phyloP scores from a whole-genome alignment of 495 filamentous ascomycete genomes.

The Cryomyces minteri region DNA sequence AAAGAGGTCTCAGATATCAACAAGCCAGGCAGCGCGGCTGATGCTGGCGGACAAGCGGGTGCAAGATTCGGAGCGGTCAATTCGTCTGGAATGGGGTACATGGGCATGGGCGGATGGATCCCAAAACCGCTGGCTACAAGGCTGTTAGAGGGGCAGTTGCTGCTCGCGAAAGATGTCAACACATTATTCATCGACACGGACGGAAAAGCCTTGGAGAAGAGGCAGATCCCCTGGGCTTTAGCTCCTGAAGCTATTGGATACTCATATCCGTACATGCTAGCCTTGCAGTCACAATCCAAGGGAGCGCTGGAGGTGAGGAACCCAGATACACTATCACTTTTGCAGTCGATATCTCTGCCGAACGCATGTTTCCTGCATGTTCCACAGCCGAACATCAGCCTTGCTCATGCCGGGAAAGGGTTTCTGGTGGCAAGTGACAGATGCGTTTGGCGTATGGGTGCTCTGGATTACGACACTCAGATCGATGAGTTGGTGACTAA shows the following conservation, averaged over 20 bases:
- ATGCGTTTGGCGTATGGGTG: conserved; percentile 86
- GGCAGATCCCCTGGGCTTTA: conserved; percentile 77
- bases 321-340: conserved; percentile 68
- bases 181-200: conserved; percentile 75
- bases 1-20: conserved; percentile 54
- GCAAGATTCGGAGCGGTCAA: conserved; percentile 48
- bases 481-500: conserved; percentile 66
- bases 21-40: conserved; percentile 57
- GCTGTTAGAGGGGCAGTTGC: conserved; percentile 61
- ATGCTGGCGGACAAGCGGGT: conserved; percentile 40
- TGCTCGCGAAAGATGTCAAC: conserved; percentile 91
- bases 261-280: conserved; percentile 86
- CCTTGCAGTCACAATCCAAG: conserved; percentile 66
- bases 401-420: conserved; percentile 86
- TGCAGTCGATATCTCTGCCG: conserved; percentile 70
- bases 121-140: conserved; percentile 78
- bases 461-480: conserved; percentile 83
- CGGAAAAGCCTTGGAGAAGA: conserved; percentile 63
- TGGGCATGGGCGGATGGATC: conserved; percentile 78
- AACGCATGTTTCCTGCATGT: conserved; percentile 73
- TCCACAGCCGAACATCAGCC: conserved; percentile 79
- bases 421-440: conserved; percentile 82
- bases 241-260: conserved; percentile 86
- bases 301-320: conserved; percentile 83
- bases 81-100: conserved; percentile 77